These are phyloP conservation scores for Trichosanthes cucumerina DNA, from an alignment of 306 rosid species.

Conservation along the genomic window DNA sequence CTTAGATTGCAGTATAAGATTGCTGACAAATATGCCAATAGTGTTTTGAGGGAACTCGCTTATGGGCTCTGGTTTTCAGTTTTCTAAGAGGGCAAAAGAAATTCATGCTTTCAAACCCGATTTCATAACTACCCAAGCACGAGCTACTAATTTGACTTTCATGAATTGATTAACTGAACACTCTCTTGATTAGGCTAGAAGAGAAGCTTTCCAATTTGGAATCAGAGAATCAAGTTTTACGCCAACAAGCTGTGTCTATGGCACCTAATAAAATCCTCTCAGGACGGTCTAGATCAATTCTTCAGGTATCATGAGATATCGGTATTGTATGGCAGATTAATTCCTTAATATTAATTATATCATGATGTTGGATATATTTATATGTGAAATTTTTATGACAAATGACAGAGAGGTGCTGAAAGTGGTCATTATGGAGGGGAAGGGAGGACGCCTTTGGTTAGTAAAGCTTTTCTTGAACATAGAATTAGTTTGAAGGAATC, in stretches of 20 bases:
- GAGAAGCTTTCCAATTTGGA: conserved; percentile 92
- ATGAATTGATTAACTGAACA: conserved; percentile 17
- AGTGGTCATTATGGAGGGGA: conserved; percentile 57
- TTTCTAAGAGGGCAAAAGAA: background rate
- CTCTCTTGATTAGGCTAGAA: conserved; percentile 59
- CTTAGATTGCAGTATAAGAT: background rate
- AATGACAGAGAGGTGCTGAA: conserved; percentile 56
- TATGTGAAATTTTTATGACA: conserved; percentile 38
- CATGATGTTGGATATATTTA: conserved; percentile 20
- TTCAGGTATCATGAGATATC: conserved; percentile 53
- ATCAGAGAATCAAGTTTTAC: conserved; percentile 98
- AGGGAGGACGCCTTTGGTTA: conserved; percentile 49
- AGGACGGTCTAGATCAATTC: conserved; percentile 60
- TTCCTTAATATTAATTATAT: background rate
- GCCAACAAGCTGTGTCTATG: conserved; percentile 89
- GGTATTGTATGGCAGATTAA: conserved; percentile 8
- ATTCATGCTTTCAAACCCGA: background rate
- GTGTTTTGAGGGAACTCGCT: background rate
- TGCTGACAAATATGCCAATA: background rate
- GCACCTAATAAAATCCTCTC: conserved; percentile 76
- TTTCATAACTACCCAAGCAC: background rate
- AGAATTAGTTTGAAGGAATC: background rate
- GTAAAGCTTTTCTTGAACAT: conserved; percentile 4
- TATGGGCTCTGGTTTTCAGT: background rate
- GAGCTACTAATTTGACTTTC: conserved; percentile 13